Evolutionary conservation across 208 protist genomes (phyloP).

Genomic region (Trypanosomatidae sp.): DNA sequence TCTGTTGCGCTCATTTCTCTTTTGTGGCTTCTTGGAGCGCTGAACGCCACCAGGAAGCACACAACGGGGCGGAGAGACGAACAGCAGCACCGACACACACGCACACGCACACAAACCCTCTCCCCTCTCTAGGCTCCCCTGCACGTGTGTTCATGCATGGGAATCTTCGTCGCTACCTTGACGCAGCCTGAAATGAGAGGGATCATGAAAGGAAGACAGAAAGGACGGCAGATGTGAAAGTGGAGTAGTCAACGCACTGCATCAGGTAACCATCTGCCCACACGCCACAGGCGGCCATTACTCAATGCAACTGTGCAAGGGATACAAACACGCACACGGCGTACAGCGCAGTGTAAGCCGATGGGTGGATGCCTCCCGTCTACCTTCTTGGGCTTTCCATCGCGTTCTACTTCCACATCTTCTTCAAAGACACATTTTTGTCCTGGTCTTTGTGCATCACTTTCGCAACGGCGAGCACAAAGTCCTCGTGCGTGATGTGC

Average conservation of each 20-base stretch:
- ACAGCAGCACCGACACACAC: neutral
- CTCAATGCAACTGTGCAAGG: neutral
- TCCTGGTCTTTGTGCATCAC: conserved; percentile 99
- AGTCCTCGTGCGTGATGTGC: conserved; percentile 99
- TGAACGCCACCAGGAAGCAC: neutral
- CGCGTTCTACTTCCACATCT: conserved; percentile 94
- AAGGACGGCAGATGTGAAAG: neutral
- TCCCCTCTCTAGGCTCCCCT: neutral
- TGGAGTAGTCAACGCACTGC: neutral
- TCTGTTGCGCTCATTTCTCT: neutral
- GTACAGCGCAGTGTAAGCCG: no score
- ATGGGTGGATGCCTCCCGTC: no score
- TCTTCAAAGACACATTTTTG: conserved; percentile 97
- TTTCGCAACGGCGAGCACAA: conserved; percentile 99
- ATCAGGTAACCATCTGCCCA: neutral
- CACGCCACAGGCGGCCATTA: no score
- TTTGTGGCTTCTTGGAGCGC: neutral
- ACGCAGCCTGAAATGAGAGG: neutral
- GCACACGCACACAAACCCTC: neutral
- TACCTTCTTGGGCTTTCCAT: neutral
- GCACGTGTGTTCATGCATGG: neutral
- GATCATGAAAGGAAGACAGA: neutral
- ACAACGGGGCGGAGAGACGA: no score
- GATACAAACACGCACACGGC: neutral
- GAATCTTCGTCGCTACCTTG: neutral